These are phyloP conservation scores for Thermomyces lanuginosus DNA, from an alignment of 2,329 filamentous ascomycete genomes.

Conservation along the genomic window DNA sequence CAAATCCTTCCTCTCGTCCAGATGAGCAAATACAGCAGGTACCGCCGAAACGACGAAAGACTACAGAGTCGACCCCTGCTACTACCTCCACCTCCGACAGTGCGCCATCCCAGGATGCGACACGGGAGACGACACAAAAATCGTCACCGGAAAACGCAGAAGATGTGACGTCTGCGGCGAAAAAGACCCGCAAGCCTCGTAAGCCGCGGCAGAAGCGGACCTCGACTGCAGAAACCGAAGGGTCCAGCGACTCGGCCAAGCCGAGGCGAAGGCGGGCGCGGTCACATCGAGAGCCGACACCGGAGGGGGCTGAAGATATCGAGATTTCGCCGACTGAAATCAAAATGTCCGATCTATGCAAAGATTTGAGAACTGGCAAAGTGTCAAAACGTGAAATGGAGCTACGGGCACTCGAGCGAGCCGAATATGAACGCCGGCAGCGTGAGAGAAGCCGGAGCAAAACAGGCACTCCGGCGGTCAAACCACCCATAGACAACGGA, in stretches of 20 bases:
- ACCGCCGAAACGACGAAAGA: too few relatives aligned
- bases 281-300: constrained; percentile 26
- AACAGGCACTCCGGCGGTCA: constrained; percentile 8
- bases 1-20: neutral
- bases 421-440: constrained; percentile 32
- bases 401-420: constrained; percentile 41
- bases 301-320: constrained; percentile 31
- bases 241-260: constrained; percentile 9
- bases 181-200: constrained; percentile 9
- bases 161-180: constrained; percentile 4
- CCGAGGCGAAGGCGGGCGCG: constrained; percentile 15
- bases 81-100: neutral
- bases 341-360: constrained; percentile 43
- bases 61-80: too few relatives aligned
- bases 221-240: constrained; percentile 12
- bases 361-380: constrained; percentile 37
- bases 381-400: constrained; percentile 41
- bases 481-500: constrained; percentile 13
- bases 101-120: neutral
- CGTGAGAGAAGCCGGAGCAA: constrained; percentile 21
- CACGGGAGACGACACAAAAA: neutral
- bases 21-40: too few relatives aligned
- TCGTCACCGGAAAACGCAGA: neutral
- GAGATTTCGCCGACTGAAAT: constrained; percentile 38
- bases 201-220: constrained; percentile 13